Evolutionary conservation across 2,329 filamentous ascomycete species (phyloP), one percentile per base, ranked within the genome.

Genomic region (Lachnellula occidentalis): DNA sequence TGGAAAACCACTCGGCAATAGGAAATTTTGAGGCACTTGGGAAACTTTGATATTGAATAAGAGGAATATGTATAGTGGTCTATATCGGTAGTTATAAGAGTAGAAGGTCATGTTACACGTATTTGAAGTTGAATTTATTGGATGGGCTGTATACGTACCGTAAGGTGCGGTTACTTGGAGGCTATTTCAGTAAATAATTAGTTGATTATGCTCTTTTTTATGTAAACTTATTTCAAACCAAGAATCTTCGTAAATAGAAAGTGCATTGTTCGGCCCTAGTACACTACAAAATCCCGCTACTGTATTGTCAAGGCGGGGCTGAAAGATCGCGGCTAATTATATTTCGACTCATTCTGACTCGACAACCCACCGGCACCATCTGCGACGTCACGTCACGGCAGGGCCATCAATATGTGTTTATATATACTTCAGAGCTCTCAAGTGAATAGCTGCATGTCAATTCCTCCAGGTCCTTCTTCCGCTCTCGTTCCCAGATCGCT

Each of bases 1-100:
- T 79, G 76, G 76, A 68, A 61, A 31, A 65, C 58, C 45, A 70
- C 68, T 15, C 67, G 67, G 53, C 41, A 58, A 17, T 57, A 56
- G 24, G 34, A 4, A 9, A 14, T 11, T 9, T 22, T 9, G 17
- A 48, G n/a, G 2, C 8, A 27, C 9, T 27, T 9, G 3, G 1
- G 27, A 27, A 27, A 7, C 7, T 27, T 27, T 27, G 27, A 8
- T 27, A 9, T 27, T 8, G 9, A 15, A 48, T 22, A 9, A 31
- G 45, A 31, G 21, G 6, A 41, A 24, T 31, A 24, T 31, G 14
- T 45, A 21, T 2, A 15, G 9, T n/a, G 3, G 22, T 45, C 1
- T 27, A 27, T 27, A n/a, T n/a, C n/a, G n/a, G n/a, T n/a, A 27
- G 27, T 9, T 27, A 27, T 27, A 27, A 27, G 7, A 6, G 27